Evolutionary conservation across 2,329 filamentous ascomycete genomes (phyloP).

Genomic region (Nothophoma quercina): DNA sequence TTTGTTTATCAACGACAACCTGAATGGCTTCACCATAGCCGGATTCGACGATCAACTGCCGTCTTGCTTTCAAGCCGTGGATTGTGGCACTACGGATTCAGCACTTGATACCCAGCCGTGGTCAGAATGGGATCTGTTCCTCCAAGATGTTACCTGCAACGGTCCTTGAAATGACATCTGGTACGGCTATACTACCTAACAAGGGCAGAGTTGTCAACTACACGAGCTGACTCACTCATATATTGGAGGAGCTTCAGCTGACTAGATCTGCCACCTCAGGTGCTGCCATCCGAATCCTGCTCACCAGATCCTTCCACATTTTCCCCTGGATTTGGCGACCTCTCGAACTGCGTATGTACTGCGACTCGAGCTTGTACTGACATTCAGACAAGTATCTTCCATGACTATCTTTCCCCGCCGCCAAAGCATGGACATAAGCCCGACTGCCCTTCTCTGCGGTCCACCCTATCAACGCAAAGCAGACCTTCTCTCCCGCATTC

Average conservation of each 20-base stretch:
- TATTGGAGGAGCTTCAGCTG: neutral
- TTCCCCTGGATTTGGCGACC: slow-evolving; percentile 9
- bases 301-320: slow-evolving; percentile 12
- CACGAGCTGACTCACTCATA: no score
- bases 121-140: slow-evolving; percentile 8
- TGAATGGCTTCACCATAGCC: no score
- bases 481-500: slow-evolving; percentile 1
- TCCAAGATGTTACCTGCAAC: slow-evolving; percentile 1
- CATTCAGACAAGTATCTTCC: slow-evolving; percentile 17
- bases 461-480: slow-evolving; percentile 16
- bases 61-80: neutral
- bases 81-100: no score
- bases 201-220: no score
- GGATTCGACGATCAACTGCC: no score
- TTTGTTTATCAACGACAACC: no score
- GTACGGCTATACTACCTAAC: no score
- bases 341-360: slow-evolving; percentile 12
- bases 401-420: slow-evolving; percentile 14
- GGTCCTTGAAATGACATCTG: no score
- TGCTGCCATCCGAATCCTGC: neutral
- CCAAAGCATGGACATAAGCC: slow-evolving; percentile 12
- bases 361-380: slow-evolving; percentile 7
- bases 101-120: neutral
- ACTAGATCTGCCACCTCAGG: neutral
- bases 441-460: slow-evolving; percentile 16